A percentile compares a stretch with the other conserved stretches of the same genome.
Conservation (phyloP, 2,329 filamentous ascomycete genomes). For the Mariannaea elegans region DNA sequence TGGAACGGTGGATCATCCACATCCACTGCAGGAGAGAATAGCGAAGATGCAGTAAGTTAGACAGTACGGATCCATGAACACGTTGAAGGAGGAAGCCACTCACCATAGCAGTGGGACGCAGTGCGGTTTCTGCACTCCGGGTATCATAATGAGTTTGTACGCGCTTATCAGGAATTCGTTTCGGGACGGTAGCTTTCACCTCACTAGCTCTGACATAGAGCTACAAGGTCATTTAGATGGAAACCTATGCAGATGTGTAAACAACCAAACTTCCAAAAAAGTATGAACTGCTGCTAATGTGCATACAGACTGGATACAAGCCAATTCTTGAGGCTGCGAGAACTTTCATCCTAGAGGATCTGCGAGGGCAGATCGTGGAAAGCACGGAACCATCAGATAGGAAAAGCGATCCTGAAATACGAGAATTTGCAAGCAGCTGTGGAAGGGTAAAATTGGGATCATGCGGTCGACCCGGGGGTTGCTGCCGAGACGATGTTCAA, state of each 20-base stretch:
- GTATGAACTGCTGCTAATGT: background rate
- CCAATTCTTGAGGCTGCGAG: constrained; percentile 16
- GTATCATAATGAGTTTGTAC: constrained; percentile 94
- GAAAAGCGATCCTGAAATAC: background rate
- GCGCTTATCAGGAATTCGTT: constrained; percentile 78
- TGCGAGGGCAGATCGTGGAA: constrained; percentile 7
- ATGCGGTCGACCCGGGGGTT: constrained; percentile 16
- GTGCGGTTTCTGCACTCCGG: constrained; percentile 88
- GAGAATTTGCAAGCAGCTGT: background rate
- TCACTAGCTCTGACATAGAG: constrained; percentile 76
- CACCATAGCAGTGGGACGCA: constrained; percentile 69
- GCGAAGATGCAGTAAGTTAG: constrained; percentile 72
- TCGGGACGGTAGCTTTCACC: constrained; percentile 52
- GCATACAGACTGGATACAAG: constrained; percentile 16
- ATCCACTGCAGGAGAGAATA: constrained; percentile 85
- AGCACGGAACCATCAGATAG: background rate
- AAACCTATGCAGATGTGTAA: constrained; percentile 80
- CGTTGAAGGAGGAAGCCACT: background rate
- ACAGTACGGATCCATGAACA: background rate
- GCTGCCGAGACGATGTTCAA: constrained; percentile 10
- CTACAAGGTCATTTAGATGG: constrained; percentile 93
- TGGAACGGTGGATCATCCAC: constrained; percentile 80
- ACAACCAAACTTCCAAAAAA: background rate
- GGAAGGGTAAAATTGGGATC: background rate
- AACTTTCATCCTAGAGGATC: constrained; percentile 12